Evolutionary conservation across 768 basidiomycete genomes (phyloP).

Genomic region (Termitomyces heimii): DNA sequence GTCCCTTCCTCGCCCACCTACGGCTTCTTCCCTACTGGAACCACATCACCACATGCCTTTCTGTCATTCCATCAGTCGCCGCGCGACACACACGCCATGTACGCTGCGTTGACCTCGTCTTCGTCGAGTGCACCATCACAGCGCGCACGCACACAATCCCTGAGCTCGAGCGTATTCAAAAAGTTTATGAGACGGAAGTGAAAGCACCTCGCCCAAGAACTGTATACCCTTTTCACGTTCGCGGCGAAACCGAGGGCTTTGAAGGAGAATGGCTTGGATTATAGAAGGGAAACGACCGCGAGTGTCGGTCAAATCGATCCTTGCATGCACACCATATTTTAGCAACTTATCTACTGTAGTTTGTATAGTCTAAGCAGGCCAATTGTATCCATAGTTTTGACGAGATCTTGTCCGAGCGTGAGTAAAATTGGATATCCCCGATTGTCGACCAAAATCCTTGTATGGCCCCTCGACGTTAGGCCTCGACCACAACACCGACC

Average conservation of each 20-base stretch:
- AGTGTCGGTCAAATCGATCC: constrained; percentile 12
- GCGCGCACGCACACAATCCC: constrained; percentile 13
- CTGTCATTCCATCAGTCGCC: constrained; percentile 52
- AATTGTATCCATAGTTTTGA: constrained; percentile 10
- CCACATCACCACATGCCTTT: constrained; percentile 55
- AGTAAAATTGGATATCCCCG: constrained; percentile 17
- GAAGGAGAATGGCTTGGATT: neutral
- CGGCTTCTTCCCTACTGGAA: constrained; percentile 54
- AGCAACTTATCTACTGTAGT: constrained; percentile 10
- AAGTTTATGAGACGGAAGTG: constrained; percentile 27
- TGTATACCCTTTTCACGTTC: too few species aligned
- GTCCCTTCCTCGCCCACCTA: constrained; percentile 49
- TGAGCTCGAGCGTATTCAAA: constrained; percentile 26
- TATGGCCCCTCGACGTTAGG: neutral
- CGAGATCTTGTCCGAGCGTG: constrained; percentile 11
- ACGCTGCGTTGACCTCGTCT: constrained; percentile 38
- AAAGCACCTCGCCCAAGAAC: neutral
- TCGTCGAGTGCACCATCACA: constrained; percentile 12
- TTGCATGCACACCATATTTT: constrained; percentile 1
- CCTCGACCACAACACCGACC: neutral
- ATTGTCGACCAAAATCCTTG: constrained; percentile 1
- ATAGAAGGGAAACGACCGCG: neutral
- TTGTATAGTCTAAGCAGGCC: constrained; percentile 12
- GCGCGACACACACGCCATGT: constrained; percentile 55
- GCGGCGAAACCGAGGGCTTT: too few species aligned